Conservation (phyloP, 2,329 filamentous ascomycete species). For the Escovopsis sp. region DNA sequence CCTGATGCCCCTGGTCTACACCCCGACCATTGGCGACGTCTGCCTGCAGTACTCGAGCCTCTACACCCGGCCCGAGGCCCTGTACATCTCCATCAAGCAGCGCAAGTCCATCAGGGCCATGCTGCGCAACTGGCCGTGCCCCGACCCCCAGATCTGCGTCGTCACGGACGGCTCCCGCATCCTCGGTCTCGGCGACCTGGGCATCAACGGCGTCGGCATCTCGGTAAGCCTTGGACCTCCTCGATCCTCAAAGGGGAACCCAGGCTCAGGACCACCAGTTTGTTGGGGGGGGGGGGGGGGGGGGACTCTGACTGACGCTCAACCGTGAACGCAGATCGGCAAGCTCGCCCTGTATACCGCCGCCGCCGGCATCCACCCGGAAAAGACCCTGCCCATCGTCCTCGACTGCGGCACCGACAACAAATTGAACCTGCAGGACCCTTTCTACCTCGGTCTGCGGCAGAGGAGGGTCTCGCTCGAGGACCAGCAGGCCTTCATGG, state of each 20-base stretch:
- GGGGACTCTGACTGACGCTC: conserved; percentile 1
- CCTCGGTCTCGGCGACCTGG: conserved; percentile 84
- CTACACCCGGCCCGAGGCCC: conserved; percentile 85
- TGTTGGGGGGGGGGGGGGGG: too few relatives aligned
- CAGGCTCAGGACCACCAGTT: neutral
- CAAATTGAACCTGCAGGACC: conserved; percentile 49
- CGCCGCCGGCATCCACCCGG: conserved; percentile 85
- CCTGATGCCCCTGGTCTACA: conserved; percentile 74
- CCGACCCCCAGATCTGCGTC: conserved; percentile 85
- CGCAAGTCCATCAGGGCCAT: conserved; percentile 79
- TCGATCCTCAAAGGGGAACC: neutral
- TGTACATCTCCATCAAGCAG: conserved; percentile 95
- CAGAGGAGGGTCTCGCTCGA: conserved; percentile 63
- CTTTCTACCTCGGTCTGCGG: conserved; percentile 80
- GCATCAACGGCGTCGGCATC: conserved; percentile 95
- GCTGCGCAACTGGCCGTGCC: conserved; percentile 83
- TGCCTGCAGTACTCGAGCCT: conserved; percentile 93
- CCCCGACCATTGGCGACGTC: conserved; percentile 84
- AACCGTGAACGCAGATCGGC: conserved; percentile 46
- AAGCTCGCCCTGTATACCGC: conserved; percentile 92
- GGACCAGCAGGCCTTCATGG: conserved; percentile 82
- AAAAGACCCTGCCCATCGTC: conserved; percentile 62
- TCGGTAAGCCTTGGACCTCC: conserved; percentile 42
- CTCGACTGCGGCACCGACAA: conserved; percentile 54
- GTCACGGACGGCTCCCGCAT: conserved; percentile 92